Base-by-base conservation (phyloP, 164 flowering plant species). In the Kingdonia uniflora region DNA sequence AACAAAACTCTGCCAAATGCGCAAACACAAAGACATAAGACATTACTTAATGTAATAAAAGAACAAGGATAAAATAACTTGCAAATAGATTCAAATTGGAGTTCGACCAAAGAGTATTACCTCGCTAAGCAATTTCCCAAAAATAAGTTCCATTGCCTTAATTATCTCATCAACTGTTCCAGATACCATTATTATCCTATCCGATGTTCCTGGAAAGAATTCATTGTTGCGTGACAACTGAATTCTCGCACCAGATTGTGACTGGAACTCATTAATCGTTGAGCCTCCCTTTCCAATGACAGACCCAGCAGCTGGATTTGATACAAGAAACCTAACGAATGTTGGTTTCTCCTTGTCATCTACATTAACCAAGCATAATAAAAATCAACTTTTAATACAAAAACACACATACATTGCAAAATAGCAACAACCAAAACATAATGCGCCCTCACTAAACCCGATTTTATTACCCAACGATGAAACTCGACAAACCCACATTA, bases 281-380 rank as follows among this genome's bases (percentile, higher is more conserved):
- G 94, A 71, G n/a, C 98, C 98, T 59, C 98, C 96, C 73, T 92
- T 92, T 51, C 98, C 98, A 64, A 92, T 92, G 49, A 92, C 79
- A 56, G 95, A 84, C 56, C 98, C 98, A 63, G 98, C 98, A 54
- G 84, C 88, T 23, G 88, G 80, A 77, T 92, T 92, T 49, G 98
- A 88, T 33, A 88, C 85, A 54, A 92, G 94, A 64, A 92, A 92
- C 66, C 78, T 84, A n/a, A 88, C 44, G 50, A 81, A 71, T 49
- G 87, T 74, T 10, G 75, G 65, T 63, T 63, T 84, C 76, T 85
- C 95, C 46, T 52, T 62, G 48, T 65, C 56, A 46, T 78, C 88
- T 84, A 73, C 6, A 23, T 11, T 17, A 22, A 2, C 5, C 21
- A 7, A 47, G 14, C 2, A 47, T 21, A 21, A 21, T 3, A 11